Conservation (phyloP, 768 basidiomycete species). For the Basidioascus undulatus region DNA sequence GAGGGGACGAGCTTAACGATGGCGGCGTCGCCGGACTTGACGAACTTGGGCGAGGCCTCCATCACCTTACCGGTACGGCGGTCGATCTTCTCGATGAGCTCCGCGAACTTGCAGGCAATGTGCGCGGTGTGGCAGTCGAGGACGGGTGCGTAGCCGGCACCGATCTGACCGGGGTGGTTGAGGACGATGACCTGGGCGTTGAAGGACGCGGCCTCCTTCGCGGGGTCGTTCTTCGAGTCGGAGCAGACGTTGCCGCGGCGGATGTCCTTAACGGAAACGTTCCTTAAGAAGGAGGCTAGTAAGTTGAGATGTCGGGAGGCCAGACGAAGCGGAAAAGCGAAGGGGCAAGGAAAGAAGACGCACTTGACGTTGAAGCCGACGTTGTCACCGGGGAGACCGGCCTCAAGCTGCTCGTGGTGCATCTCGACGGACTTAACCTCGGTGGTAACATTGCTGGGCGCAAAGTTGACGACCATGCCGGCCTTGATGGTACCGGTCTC, state of each 20-base stretch:
- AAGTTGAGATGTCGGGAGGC: background rate
- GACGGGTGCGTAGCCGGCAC: slow-evolving; percentile 94
- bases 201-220: slow-evolving; percentile 97
- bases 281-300: slow-evolving; percentile 27
- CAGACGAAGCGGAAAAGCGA: background rate
- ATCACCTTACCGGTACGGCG: slow-evolving; percentile 88
- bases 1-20: slow-evolving; percentile 90
- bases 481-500: slow-evolving; percentile 99
- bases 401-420: slow-evolving; percentile 82
- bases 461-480: slow-evolving; percentile 95
- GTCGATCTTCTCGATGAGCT: slow-evolving; percentile 98
- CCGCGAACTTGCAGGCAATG: slow-evolving; percentile 98
- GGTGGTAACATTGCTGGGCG: slow-evolving; percentile 93
- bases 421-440: slow-evolving; percentile 99
- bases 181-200: slow-evolving; percentile 99
- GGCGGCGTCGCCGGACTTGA: slow-evolving; percentile 98
- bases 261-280: slow-evolving; percentile 99
- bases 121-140: slow-evolving; percentile 99
- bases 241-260: slow-evolving; percentile 98
- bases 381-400: slow-evolving; percentile 94
- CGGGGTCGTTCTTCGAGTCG: slow-evolving; percentile 99
- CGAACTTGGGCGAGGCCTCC: slow-evolving; percentile 74
- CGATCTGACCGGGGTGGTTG: slow-evolving; percentile 99
- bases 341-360: slow-evolving; percentile 12
- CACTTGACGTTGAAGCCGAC: slow-evolving; percentile 98